These are phyloP conservation scores for Climacium dendroides DNA, from an alignment of 225 moss, liverwort and hornwort species.

Conservation along the genomic window DNA sequence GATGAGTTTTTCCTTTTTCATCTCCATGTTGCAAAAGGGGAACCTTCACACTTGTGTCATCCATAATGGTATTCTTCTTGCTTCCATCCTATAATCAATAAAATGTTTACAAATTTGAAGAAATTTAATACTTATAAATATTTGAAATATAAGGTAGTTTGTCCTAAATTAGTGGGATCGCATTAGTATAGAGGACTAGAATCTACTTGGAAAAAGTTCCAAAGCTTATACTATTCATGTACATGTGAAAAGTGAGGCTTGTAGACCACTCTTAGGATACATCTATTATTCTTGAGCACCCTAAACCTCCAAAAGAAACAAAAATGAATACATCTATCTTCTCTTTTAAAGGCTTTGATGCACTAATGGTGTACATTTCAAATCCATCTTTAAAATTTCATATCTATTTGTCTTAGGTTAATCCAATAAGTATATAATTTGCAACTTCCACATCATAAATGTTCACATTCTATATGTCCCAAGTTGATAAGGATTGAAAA, in stretches of 20 bases:
- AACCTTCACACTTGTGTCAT: background rate
- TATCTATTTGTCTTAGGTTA: background rate
- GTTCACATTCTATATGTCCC: background rate
- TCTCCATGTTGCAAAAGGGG: background rate
- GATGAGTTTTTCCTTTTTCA: background rate
- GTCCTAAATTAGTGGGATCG: too few relatives aligned
- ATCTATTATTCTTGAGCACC: background rate
- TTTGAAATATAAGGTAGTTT: background rate
- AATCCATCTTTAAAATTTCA: background rate
- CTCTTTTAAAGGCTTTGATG: background rate
- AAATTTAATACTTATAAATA: too few relatives aligned
- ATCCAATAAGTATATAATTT: background rate
- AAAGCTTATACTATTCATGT: background rate
- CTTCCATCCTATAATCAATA: background rate
- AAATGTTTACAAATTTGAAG: background rate
- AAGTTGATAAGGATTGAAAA: background rate
- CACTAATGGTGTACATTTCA: background rate
- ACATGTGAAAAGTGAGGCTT: background rate
- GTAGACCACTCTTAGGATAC: background rate
- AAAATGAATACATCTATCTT: background rate
- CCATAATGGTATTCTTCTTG: background rate
- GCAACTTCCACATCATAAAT: background rate
- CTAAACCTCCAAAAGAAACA: background rate
- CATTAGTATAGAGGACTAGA: background rate
- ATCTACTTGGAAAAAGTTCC: background rate